Percentiles rank a stretch among this genome's conserved stretches.
Conservation (phyloP, 2,329 filamentous ascomycete species). For the Aureobasidium namibiae region DNA sequence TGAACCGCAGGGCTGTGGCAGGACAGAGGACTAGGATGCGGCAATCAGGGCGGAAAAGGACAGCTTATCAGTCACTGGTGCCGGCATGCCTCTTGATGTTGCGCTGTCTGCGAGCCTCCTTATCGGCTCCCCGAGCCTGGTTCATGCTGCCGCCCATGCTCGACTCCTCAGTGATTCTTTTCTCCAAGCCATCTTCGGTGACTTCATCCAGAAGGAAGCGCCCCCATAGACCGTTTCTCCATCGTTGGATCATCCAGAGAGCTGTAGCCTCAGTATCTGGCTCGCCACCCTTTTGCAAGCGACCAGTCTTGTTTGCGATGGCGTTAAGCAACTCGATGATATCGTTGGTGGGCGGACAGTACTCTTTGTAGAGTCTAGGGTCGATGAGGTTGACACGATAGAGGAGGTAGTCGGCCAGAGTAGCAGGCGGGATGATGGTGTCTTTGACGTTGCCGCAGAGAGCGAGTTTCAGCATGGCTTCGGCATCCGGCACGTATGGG, state of each 20-base stretch:
- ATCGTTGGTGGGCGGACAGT: conserved; percentile 71
- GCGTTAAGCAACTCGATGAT: conserved; percentile 61
- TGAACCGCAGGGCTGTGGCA: not conserved
- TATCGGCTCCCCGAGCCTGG: conserved; percentile 60
- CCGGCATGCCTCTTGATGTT: conserved; percentile 2
- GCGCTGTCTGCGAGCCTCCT: conserved; percentile 34
- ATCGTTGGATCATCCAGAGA: conserved; percentile 71
- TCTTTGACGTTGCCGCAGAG: conserved; percentile 88
- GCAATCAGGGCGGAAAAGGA: not conserved
- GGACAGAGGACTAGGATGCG: too few species aligned
- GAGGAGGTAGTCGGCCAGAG: conserved; percentile 82
- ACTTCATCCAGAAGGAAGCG: conserved; percentile 74
- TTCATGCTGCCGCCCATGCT: conserved; percentile 50
- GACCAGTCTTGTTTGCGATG: conserved; percentile 66
- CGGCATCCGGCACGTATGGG: conserved; percentile 75
- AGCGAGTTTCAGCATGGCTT: conserved; percentile 91
- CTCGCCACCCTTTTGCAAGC: conserved; percentile 63
- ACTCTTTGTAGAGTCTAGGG: conserved; percentile 54
- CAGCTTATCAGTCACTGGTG: not conserved
- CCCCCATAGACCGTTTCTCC: conserved; percentile 69
- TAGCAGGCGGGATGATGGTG: conserved; percentile 67
- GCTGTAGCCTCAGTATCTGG: conserved; percentile 67
- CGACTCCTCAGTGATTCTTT: conserved; percentile 39
- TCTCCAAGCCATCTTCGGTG: conserved; percentile 50
- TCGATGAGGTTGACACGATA: conserved; percentile 69